These are phyloP conservation scores for Solanum corneliomulleri DNA, from an alignment of 257 asterid species.

Conservation along the genomic window DNA sequence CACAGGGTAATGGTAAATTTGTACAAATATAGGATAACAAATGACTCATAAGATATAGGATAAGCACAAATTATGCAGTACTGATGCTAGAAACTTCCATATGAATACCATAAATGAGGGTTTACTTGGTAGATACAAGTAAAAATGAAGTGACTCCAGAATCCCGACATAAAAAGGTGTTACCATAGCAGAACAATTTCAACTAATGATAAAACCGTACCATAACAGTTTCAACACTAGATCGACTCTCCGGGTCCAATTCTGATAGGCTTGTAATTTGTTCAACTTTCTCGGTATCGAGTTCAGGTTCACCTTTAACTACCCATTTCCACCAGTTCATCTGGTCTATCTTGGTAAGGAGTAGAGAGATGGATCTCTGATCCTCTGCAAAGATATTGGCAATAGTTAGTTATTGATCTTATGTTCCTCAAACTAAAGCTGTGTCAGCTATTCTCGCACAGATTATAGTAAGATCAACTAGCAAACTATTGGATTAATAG, in stretches of 20 bases:
- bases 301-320: constrained; percentile 76
- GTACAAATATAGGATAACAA: not conserved
- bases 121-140: not conserved
- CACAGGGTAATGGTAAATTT: not conserved
- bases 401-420: not conserved
- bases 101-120: not conserved
- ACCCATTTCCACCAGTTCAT: constrained; percentile 85
- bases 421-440: not conserved
- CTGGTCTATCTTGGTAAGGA: constrained; percentile 62
- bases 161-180: not conserved
- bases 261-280: constrained; percentile 59
- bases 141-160: not conserved
- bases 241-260: constrained; percentile 64
- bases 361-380: constrained; percentile 56
- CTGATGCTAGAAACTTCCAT: not conserved
- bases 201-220: constrained; percentile 15
- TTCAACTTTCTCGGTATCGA: constrained; percentile 67
- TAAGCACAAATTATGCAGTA: not conserved
- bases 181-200: not conserved
- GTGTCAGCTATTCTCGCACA: not conserved
- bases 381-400: constrained; percentile 38
- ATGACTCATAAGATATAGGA: not conserved
- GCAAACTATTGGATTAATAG: not conserved
- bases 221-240: constrained; percentile 78
- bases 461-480: not conserved